Evolutionary conservation across 352 stramenopile species (phyloP).

Genomic region (Phytophthora nicotianae): DNA sequence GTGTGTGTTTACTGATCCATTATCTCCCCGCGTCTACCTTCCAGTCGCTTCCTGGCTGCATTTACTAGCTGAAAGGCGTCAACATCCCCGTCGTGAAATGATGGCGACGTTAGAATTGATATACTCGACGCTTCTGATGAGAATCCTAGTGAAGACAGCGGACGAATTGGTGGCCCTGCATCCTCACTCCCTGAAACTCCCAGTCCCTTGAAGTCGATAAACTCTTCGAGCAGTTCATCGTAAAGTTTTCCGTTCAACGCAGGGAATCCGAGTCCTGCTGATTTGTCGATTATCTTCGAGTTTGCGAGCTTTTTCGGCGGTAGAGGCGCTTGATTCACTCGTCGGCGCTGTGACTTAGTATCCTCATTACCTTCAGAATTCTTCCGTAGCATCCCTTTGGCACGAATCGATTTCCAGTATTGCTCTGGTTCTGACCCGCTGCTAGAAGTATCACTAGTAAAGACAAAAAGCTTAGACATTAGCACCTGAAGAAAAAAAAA

Average conservation of each 20-base stretch:
- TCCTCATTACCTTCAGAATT: slow-evolving; percentile 45
- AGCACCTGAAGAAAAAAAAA: slow-evolving; percentile 4
- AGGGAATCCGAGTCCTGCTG: slow-evolving; percentile 31
- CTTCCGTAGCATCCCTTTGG: slow-evolving; percentile 53
- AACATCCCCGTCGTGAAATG: slow-evolving; percentile 34
- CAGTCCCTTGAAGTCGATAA: slow-evolving; percentile 16
- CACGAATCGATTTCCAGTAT: slow-evolving; percentile 49
- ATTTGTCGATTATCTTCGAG: background rate
- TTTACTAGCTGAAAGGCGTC: slow-evolving; percentile 42
- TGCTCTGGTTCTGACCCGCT: slow-evolving; percentile 42
- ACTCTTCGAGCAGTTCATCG: slow-evolving; percentile 34
- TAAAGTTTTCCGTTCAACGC: slow-evolving; percentile 40
- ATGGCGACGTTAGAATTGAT: slow-evolving; percentile 24
- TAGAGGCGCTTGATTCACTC: slow-evolving; percentile 40
- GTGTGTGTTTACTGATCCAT: slow-evolving; percentile 13
- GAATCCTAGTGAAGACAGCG: slow-evolving; percentile 14
- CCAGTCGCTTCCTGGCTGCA: slow-evolving; percentile 42
- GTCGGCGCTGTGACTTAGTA: slow-evolving; percentile 34
- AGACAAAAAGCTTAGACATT: too few species aligned
- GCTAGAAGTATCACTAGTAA: slow-evolving; percentile 15
- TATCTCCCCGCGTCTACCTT: slow-evolving; percentile 28
- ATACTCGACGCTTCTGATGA: slow-evolving; percentile 13
- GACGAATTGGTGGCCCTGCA: slow-evolving; percentile 4
- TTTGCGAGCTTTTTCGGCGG: slow-evolving; percentile 14
- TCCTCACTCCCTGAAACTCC: slow-evolving; percentile 17